A percentile compares a stretch with the other conserved stretches of the same genome.
Conservation (phyloP, 305 asterid species). For the Ilex paraguariensis region DNA sequence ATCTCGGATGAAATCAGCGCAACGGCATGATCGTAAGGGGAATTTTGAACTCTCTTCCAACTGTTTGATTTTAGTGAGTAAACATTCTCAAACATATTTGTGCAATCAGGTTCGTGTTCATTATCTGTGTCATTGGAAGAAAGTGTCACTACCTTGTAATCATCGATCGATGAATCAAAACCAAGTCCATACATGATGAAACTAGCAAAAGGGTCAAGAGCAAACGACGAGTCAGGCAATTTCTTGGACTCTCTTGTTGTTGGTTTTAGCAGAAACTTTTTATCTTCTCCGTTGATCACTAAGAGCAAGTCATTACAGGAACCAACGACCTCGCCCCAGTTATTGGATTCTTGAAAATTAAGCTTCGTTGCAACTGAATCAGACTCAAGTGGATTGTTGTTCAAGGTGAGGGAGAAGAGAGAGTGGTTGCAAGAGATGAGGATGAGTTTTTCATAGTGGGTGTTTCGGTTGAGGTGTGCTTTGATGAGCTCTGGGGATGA, state of each 20-base stretch:
- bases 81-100: conserved; percentile 34
- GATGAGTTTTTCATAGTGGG: conserved; percentile 17
- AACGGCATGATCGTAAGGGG: conserved; percentile 38
- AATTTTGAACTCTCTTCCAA: conserved; percentile 41
- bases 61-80: conserved; percentile 25
- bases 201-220: conserved; percentile 10
- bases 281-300: conserved; percentile 2
- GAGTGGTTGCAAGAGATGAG: conserved; percentile 9
- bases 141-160: conserved; percentile 43
- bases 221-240: conserved; percentile 22
- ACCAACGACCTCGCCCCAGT: conserved; percentile 23
- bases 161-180: conserved; percentile 34
- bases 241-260: conserved; percentile 17
- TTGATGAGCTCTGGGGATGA: conserved; percentile 25
- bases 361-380: no score
- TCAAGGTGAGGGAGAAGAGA: conserved; percentile 9
- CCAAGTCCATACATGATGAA: conserved; percentile 40
- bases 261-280: conserved; percentile 31
- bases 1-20: conserved; percentile 23
- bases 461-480: conserved; percentile 18
- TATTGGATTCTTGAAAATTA: background rate
- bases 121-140: conserved; percentile 21
- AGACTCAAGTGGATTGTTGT: background rate
- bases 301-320: conserved; percentile 43
- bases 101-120: conserved; percentile 26